A percentile compares a stretch with the other conserved stretches of the same genome.
These are phyloP conservation scores for Kickxella alabastrina DNA, from an alignment of 192 early-diverging fungal species.

Conservation along the genomic window DNA sequence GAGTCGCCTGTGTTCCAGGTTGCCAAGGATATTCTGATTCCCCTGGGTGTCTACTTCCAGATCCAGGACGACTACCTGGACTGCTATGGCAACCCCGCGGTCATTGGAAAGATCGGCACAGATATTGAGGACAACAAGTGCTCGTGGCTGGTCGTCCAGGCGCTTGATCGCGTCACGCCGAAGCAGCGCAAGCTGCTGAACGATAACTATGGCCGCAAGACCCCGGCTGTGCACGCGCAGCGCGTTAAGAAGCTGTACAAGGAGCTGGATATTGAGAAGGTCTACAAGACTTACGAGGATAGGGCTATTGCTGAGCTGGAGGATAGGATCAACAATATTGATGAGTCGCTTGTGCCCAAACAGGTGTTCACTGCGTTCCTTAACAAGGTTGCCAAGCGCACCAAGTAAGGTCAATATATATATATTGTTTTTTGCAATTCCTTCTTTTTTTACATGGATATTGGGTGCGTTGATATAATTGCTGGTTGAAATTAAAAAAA, in stretches of 20 bases:
- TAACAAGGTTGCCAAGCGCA: slow-evolving; percentile 93
- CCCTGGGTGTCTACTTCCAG: slow-evolving; percentile 98
- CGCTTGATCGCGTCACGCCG: slow-evolving; percentile 67
- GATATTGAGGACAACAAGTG: slow-evolving; percentile 99
- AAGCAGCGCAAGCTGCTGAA: slow-evolving; percentile 84
- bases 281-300: slow-evolving; percentile 90
- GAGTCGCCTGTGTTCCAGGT: slow-evolving; percentile 75
- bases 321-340: slow-evolving; percentile 74
- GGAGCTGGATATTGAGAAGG: slow-evolving; percentile 71
- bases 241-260: slow-evolving; percentile 82
- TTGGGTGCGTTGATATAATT: too few species aligned
- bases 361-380: slow-evolving; percentile 89
- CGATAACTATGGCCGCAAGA: slow-evolving; percentile 90
- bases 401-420: slow-evolving; percentile 57
- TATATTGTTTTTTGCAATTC: too few species aligned
- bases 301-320: slow-evolving; percentile 68
- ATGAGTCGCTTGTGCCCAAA: slow-evolving; percentile 74
- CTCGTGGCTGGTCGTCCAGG: slow-evolving; percentile 95
- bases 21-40: slow-evolving; percentile 82
- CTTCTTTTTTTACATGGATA: too few species aligned
- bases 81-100: slow-evolving; percentile 84
- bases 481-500: too few species aligned
- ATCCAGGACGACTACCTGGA: slow-evolving; percentile 98
- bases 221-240: slow-evolving; percentile 64
- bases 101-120: slow-evolving; percentile 99